phyloP scores from a whole-genome alignment of 2,329 filamentous ascomycete genomes.

The Tympanopsis confertula region DNA sequence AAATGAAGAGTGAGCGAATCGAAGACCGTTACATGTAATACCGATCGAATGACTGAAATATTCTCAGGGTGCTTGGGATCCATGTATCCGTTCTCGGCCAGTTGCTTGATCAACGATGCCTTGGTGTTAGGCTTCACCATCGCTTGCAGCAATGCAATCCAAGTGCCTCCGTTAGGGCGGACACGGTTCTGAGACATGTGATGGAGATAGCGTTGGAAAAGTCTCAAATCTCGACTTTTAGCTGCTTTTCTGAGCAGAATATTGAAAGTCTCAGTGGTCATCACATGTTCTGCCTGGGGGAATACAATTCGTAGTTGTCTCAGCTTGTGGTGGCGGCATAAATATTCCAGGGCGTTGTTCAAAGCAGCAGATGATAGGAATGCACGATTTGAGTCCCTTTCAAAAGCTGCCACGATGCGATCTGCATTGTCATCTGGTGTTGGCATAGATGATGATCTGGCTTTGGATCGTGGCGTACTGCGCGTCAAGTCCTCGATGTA shows the following conservation, averaged over 20 bases:
- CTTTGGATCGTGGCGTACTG: conserved; percentile 2
- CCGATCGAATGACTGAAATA: not conserved
- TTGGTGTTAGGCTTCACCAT: not conserved
- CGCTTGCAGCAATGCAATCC: conserved; percentile 19
- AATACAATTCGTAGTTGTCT: conserved; percentile 15
- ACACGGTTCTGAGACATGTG: conserved; percentile 19
- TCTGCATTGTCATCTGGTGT: not conserved
- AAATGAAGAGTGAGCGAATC: not conserved
- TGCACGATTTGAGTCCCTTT: conserved; percentile 2
- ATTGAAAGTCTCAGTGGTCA: conserved; percentile 24
- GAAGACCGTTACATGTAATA: not conserved
- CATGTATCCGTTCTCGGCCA: not conserved
- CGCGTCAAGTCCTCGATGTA: conserved; percentile 20
- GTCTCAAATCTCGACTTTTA: conserved; percentile 14
- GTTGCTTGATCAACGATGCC: not conserved
- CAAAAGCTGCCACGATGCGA: not conserved
- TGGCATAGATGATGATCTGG: not conserved
- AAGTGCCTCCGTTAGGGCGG: conserved; percentile 20
- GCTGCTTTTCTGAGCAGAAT: conserved; percentile 21
- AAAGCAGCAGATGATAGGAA: conserved; percentile 20
- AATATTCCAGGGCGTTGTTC: conserved; percentile 19
- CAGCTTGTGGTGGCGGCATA: conserved; percentile 16
- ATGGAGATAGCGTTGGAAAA: conserved; percentile 17
- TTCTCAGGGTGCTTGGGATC: too few species aligned
- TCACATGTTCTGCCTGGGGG: conserved; percentile 14